Evolutionary conservation across 2,329 filamentous ascomycete genomes (phyloP).

Genomic region (Dactylellina parvicollis): DNA sequence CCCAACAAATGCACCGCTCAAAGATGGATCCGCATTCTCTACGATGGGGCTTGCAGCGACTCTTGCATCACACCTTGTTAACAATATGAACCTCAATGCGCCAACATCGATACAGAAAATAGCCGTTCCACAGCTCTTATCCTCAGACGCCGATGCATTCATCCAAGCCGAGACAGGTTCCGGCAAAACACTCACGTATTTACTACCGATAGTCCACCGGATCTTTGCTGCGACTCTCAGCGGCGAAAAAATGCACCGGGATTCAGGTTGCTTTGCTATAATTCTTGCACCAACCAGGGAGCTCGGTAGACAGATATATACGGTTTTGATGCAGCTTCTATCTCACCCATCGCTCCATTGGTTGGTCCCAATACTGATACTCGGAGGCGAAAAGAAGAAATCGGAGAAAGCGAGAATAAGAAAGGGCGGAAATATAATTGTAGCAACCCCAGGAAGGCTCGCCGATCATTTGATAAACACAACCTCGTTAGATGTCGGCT

Average conservation of each 20-base stretch:
- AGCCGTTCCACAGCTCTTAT: constrained; percentile 81
- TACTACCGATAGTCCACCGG: constrained; percentile 88
- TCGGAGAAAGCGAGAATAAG: constrained; percentile 71
- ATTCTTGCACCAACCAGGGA: constrained; percentile 94
- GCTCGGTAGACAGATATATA: constrained; percentile 90
- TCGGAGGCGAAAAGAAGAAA: constrained; percentile 76
- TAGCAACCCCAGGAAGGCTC: constrained; percentile 90
- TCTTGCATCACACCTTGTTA: constrained; percentile 81
- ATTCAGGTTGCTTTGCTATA: constrained; percentile 91
- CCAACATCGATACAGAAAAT: constrained; percentile 95
- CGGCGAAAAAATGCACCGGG: constrained; percentile 72
- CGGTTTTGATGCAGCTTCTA: constrained; percentile 69
- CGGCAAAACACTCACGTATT: constrained; percentile 95
- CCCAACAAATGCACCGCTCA: constrained; percentile 89
- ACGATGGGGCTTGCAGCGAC: constrained; percentile 82
- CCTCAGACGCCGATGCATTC: constrained; percentile 87
- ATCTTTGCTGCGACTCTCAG: constrained; percentile 69
- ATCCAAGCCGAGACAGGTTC: constrained; percentile 97
- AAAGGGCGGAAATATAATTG: constrained; percentile 94
- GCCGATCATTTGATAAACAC: constrained; percentile 94
- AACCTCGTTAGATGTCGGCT: constrained; percentile 84
- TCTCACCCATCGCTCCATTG: constrained; percentile 79
- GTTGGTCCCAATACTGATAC: constrained; percentile 89
- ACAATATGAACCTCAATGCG: constrained; percentile 86
- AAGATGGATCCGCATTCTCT: constrained; percentile 84